Percentiles rank a stretch among this genome's conserved stretches.
phyloP scores from a whole-genome alignment of 2,329 filamentous ascomycete species.

The Trematosphaeria pertusa region DNA sequence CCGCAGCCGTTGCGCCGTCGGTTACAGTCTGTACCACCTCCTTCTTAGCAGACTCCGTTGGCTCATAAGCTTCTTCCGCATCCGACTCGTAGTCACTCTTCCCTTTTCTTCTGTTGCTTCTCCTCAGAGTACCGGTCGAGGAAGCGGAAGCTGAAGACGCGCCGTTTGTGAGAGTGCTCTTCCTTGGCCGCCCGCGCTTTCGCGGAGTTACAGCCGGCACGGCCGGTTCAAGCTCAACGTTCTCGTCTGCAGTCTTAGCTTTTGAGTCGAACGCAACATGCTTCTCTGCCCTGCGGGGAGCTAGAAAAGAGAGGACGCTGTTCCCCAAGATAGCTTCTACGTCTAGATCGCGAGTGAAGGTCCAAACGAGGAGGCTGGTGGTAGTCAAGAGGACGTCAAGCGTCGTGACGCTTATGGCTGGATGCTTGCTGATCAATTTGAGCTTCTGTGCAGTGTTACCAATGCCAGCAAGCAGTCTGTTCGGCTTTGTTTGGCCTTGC shows the following conservation, averaged over 20 bases:
- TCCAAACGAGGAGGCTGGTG: conserved; percentile 63
- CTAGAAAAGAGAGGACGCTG: conserved; percentile 38
- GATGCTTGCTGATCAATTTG: conserved; percentile 62
- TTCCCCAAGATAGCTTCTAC: conserved; percentile 57
- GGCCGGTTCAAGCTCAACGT: conserved; percentile 13
- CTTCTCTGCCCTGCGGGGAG: conserved; percentile 30
- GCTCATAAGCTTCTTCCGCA: conserved; percentile 37
- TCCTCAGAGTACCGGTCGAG: conserved; percentile 20
- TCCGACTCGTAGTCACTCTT: conserved; percentile 29
- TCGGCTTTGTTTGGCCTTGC: conserved; percentile 47
- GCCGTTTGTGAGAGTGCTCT: conserved; percentile 22
- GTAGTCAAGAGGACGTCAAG: conserved; percentile 66
- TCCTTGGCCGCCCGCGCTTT: conserved; percentile 39
- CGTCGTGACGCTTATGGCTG: conserved; percentile 63
- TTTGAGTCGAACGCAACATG: conserved; percentile 31
- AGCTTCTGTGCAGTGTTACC: conserved; percentile 46
- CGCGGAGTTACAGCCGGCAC: conserved; percentile 25
- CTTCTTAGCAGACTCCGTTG: conserved; percentile 24
- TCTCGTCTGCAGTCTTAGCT: conserved; percentile 4
- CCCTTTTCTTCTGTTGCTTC: conserved; percentile 26
- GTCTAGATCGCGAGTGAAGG: conserved; percentile 61
- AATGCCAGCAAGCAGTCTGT: conserved; percentile 35
- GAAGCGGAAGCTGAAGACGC: conserved; percentile 14
- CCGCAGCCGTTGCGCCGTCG: conserved; percentile 32
- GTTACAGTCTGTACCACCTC: conserved; percentile 36